A percentile compares a stretch with the other conserved stretches of the same genome.
phyloP scores from a whole-genome alignment of 345 rosid genomes.

The Linum usitatissimum region DNA sequence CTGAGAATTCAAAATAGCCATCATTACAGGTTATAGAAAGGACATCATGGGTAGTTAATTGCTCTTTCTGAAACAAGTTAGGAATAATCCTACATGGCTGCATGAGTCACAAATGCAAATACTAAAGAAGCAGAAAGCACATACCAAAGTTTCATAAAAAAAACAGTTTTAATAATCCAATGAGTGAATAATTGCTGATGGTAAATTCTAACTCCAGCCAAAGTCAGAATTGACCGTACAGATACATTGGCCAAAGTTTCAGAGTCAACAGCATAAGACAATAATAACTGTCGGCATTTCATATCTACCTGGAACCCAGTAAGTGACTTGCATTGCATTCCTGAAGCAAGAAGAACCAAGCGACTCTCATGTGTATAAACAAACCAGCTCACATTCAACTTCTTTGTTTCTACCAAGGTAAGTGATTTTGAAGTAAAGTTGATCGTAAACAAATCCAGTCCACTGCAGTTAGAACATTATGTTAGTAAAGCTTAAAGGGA shows the following conservation, averaged over 20 bases:
- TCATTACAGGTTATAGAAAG: slow-evolving; percentile 12
- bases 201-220: background rate
- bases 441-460: slow-evolving; percentile 71
- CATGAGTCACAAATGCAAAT: background rate
- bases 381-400: slow-evolving; percentile 67
- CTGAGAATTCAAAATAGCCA: slow-evolving; percentile 45
- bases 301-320: slow-evolving; percentile 74
- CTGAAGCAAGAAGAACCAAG: slow-evolving; percentile 93
- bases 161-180: no score
- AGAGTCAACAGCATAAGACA: background rate
- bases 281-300: background rate
- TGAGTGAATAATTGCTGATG: no score
- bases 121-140: background rate
- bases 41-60: background rate
- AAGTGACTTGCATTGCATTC: slow-evolving; percentile 86
- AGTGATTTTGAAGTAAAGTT: slow-evolving; percentile 52
- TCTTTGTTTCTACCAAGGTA: slow-evolving; percentile 69
- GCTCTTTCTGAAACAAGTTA: background rate
- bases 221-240: background rate
- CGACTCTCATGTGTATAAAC: slow-evolving; percentile 92
- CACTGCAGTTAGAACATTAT: slow-evolving; percentile 42
- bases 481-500: slow-evolving; percentile 9
- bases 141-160: no score
- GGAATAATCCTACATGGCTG: background rate
- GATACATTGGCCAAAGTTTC: background rate